Evolutionary conservation across 257 asterid genomes (phyloP).

Genomic region (Ehretia macrophylla): DNA sequence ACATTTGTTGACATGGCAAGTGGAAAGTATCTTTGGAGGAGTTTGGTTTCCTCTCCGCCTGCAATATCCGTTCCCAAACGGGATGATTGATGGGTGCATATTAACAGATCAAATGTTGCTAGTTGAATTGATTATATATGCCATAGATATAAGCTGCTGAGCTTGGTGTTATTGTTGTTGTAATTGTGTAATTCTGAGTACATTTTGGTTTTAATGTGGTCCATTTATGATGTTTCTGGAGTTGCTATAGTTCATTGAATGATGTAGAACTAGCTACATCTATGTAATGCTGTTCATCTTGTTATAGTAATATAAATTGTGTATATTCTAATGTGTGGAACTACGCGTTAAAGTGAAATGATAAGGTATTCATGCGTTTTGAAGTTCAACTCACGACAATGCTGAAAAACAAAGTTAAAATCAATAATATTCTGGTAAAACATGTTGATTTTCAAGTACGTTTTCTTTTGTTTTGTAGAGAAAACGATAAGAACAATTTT

Average conservation of each 20-base stretch:
- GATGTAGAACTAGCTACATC: not conserved
- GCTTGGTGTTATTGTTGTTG: not conserved
- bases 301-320: not conserved
- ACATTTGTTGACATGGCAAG: constrained; percentile 85
- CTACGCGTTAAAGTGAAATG: too few relatives aligned
- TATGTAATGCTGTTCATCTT: not conserved
- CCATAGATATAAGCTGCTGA: not conserved
- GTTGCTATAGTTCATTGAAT: not conserved
- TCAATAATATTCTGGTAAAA: too few relatives aligned
- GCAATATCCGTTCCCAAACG: constrained; percentile 26
- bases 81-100: constrained; percentile 34
- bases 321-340: not conserved
- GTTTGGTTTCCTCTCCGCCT: constrained; percentile 45
- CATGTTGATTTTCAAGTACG: too few relatives aligned
- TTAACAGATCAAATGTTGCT: not conserved
- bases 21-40: constrained; percentile 87
- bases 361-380: too few relatives aligned
- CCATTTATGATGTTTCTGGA: too few relatives aligned
- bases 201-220: not conserved
- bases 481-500: too few relatives aligned
- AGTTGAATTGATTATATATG: not conserved
- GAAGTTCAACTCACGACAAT: too few relatives aligned
- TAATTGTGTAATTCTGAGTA: too few relatives aligned
- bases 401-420: too few relatives aligned
- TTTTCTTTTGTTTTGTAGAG: too few relatives aligned